Conservation (phyloP, 2,329 filamentous ascomycete species). For the Teratosphaeria pseudoeucalypti region DNA sequence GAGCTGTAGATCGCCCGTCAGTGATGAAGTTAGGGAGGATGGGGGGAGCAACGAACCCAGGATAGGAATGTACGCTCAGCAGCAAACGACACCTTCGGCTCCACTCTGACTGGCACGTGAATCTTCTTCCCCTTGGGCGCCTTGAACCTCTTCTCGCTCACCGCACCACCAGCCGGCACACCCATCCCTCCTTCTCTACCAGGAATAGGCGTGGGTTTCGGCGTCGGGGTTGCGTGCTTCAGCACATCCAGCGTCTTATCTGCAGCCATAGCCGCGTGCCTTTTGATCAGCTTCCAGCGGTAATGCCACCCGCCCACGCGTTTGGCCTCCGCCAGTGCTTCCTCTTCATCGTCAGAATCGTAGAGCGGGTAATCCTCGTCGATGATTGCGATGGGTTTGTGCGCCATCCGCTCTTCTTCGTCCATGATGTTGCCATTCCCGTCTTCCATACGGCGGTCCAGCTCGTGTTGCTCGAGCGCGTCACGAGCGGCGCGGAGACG, state of each 20-base stretch:
- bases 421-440: slow-evolving; percentile 47
- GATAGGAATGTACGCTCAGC: slow-evolving; percentile 91
- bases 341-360: slow-evolving; percentile 70
- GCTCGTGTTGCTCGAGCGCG: slow-evolving; percentile 41
- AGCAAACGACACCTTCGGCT: slow-evolving; percentile 96
- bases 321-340: slow-evolving; percentile 67
- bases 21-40: background rate
- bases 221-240: slow-evolving; percentile 25
- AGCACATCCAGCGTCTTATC: slow-evolving; percentile 26
- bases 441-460: slow-evolving; percentile 39
- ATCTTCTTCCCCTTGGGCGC: slow-evolving; percentile 78
- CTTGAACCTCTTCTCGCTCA: slow-evolving; percentile 45
- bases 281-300: slow-evolving; percentile 43
- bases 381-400: slow-evolving; percentile 43
- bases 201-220: slow-evolving; percentile 35
- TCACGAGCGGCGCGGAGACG: slow-evolving; percentile 42
- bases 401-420: slow-evolving; percentile 71
- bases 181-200: slow-evolving; percentile 31
- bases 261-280: slow-evolving; percentile 40
- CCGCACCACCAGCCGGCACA: slow-evolving; percentile 28
- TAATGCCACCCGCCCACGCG: slow-evolving; percentile 69
- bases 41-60: slow-evolving; percentile 52
- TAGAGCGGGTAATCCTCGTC: slow-evolving; percentile 74
- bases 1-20: slow-evolving; percentile 43
- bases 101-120: slow-evolving; percentile 87